phyloP scores from a whole-genome alignment of 352 stramenopile genomes.

The Pythium rhizo-oryzae region DNA sequence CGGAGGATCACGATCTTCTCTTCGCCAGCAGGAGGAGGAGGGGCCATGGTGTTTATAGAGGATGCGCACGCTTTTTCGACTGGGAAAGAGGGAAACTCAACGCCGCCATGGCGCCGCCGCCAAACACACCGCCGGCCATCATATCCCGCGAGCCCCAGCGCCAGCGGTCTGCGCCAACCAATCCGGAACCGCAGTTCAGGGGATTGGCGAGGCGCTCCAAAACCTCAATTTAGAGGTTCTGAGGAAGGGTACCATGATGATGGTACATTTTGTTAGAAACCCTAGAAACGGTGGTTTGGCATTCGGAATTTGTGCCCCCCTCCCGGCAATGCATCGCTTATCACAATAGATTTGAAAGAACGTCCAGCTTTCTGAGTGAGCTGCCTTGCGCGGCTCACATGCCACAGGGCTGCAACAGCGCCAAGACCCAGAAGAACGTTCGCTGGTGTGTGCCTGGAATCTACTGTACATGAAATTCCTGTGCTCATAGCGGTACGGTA shows the following conservation, averaged over 20 bases:
- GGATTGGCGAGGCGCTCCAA: background rate
- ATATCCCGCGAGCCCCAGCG: background rate
- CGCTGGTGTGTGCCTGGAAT: background rate
- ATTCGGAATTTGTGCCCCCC: no score
- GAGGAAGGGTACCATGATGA: background rate
- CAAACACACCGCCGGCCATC: no score
- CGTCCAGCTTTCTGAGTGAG: background rate
- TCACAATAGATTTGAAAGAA: background rate
- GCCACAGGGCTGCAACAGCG: background rate
- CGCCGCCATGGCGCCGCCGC: background rate
- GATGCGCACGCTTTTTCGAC: slow-evolving; percentile 56
- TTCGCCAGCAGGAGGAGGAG: slow-evolving; percentile 86
- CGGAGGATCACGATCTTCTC: slow-evolving; percentile 97
- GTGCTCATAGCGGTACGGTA: no score
- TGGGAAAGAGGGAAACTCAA: slow-evolving; percentile 29
- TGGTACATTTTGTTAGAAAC: slow-evolving; percentile 2
- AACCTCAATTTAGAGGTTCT: slow-evolving; percentile 23
- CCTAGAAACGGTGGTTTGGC: background rate
- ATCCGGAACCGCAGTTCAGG: background rate
- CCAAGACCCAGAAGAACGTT: background rate
- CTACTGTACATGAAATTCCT: background rate
- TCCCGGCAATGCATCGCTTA: background rate
- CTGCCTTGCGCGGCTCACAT: background rate
- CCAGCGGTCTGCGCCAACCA: slow-evolving; percentile 26
- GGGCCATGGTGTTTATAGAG: slow-evolving; percentile 92